Evolutionary conservation across 2,329 filamentous ascomycete genomes (phyloP).

Genomic region (Monosporascus ibericus): DNA sequence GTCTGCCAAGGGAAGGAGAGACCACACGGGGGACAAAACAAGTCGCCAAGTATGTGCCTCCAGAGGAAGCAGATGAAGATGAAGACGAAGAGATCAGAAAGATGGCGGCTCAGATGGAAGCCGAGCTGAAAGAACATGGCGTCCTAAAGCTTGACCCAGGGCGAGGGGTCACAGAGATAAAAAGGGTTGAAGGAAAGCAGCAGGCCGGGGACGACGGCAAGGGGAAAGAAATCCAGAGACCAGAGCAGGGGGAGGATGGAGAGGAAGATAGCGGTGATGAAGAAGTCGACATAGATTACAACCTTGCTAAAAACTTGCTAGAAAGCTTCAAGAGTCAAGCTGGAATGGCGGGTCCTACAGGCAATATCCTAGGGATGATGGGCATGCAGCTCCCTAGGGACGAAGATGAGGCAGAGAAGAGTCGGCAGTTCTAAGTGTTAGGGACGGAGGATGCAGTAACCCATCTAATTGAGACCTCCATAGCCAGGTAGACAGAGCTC

Average conservation of each 20-base stretch:
- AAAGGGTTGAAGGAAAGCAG: constrained; percentile 23
- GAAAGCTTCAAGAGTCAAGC: constrained; percentile 90
- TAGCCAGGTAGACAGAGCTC: no score
- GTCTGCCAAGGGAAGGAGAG: constrained; percentile 36
- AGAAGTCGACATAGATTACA: constrained; percentile 74
- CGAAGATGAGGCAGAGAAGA: constrained; percentile 49
- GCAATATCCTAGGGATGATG: constrained; percentile 84
- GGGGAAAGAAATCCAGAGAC: constrained; percentile 7
- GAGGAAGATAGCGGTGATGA: constrained; percentile 47
- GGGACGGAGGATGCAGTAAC: not conserved
- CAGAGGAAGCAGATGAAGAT: constrained; percentile 23
- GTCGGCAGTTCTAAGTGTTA: not conserved
- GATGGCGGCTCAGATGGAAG: constrained; percentile 64
- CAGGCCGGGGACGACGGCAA: constrained; percentile 13
- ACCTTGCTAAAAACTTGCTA: constrained; percentile 82
- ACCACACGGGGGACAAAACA: constrained; percentile 2
- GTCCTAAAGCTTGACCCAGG: constrained; percentile 51
- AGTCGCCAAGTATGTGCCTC: constrained; percentile 2
- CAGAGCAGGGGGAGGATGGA: constrained; percentile 32
- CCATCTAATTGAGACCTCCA: no score
- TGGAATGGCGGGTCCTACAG: constrained; percentile 77
- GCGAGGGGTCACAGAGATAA: constrained; percentile 18
- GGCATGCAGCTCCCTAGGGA: constrained; percentile 76
- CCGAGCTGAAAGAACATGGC: constrained; percentile 63
- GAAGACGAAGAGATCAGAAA: constrained; percentile 56